Evolutionary conservation across 78 protist species (phyloP).

Genomic region (Chrysochromulina parva): DNA sequence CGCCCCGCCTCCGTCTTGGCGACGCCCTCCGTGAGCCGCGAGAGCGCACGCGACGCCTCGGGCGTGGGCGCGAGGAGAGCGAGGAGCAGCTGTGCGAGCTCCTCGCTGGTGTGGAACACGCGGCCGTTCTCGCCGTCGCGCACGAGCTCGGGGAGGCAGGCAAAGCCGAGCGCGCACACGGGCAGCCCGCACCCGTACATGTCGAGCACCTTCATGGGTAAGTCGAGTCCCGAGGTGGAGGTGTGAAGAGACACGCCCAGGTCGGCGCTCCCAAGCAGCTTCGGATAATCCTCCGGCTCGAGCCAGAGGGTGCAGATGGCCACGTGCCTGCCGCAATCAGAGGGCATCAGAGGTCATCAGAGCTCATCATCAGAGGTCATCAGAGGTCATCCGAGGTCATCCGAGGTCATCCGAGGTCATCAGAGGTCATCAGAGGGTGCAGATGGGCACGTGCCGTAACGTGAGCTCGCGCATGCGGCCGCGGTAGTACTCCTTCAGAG

Average conservation of each 20-base stretch:
- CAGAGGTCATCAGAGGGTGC: not conserved
- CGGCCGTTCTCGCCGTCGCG: slow-evolving; percentile 32
- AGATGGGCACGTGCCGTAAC: not conserved
- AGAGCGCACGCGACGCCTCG: not conserved
- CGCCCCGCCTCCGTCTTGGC: not conserved
- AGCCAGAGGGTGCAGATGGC: slow-evolving; percentile 28
- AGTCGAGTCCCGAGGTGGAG: slow-evolving; percentile 89
- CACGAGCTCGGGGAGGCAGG: slow-evolving; percentile 57
- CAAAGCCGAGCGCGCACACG: slow-evolving; percentile 76
- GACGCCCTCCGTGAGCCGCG: not conserved
- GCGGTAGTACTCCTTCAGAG: not conserved
- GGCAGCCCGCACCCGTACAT: slow-evolving; percentile 93
- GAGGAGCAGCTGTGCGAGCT: slow-evolving; percentile 19
- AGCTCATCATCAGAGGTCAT: too few relatives aligned
- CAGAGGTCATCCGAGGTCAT: too few relatives aligned
- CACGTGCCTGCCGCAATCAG: too few relatives aligned
- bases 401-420: too few relatives aligned
- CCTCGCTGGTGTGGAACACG: slow-evolving; percentile 7
- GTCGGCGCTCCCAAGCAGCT: slow-evolving; percentile 69
- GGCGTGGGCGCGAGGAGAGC: slow-evolving; percentile 14
- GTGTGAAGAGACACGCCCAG: slow-evolving; percentile 89
- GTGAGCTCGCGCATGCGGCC: not conserved
- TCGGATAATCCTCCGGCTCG: slow-evolving; percentile 47
- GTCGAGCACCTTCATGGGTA: slow-evolving; percentile 97
- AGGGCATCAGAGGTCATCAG: too few relatives aligned